These are phyloP conservation scores for Cynanchum wilfordii DNA, from an alignment of 257 asterid species.

Conservation along the genomic window DNA sequence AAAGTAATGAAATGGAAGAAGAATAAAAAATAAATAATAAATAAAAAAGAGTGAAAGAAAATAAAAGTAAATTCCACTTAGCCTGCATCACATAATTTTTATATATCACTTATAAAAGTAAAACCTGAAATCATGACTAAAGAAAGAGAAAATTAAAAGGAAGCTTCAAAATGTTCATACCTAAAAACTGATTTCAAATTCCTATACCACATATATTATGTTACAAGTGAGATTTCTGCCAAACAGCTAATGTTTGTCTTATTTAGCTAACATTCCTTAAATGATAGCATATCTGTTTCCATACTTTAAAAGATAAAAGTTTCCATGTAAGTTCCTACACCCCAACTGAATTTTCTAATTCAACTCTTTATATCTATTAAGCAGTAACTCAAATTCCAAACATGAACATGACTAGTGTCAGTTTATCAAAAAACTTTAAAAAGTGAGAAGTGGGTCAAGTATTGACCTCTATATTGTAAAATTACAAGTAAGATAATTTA, in stretches of 20 bases:
- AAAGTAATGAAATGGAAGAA: background rate
- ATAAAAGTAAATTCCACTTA: too few species aligned
- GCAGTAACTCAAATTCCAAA: background rate
- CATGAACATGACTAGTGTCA: background rate
- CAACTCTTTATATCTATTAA: background rate
- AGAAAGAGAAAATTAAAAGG: background rate
- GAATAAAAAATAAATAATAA: too few species aligned
- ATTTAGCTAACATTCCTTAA: background rate
- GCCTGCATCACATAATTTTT: too few species aligned
- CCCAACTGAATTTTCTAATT: background rate
- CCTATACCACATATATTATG: background rate
- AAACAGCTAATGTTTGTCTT: background rate
- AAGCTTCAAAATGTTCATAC: background rate
- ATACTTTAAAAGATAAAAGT: background rate
- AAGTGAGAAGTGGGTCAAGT: background rate
- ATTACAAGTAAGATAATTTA: background rate
- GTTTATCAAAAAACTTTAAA: background rate
- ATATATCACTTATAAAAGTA: too few species aligned
- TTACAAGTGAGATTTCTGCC: background rate
- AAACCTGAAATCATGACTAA: background rate
- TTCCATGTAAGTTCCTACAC: background rate
- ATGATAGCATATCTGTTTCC: background rate
- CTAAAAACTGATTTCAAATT: background rate
- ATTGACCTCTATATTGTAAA: background rate
- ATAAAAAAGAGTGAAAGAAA: too few species aligned